Evolutionary conservation across 495 filamentous ascomycete species (phyloP).

Genomic region (Penicillium pancosmium): DNA sequence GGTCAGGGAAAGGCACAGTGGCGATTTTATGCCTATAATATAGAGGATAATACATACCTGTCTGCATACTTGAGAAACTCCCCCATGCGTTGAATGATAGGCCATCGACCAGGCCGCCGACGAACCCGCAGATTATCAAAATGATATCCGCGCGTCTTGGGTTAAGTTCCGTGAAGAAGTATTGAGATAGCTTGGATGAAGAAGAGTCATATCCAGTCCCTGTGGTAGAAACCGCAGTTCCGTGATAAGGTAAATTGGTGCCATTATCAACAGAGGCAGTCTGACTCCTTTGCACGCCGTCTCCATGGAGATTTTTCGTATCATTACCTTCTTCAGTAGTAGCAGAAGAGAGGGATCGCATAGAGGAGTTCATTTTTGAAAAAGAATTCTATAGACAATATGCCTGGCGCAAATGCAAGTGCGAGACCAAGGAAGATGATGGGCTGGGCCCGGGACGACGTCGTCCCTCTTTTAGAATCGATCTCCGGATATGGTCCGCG

Average conservation of each 20-base stretch:
- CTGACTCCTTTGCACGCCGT: background rate
- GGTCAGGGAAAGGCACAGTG: background rate
- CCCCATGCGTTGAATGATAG: slow-evolving; percentile 53
- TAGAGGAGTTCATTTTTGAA: slow-evolving; percentile 1
- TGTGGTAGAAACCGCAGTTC: background rate
- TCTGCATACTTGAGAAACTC: slow-evolving; percentile 62
- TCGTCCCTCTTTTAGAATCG: background rate
- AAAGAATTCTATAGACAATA: background rate
- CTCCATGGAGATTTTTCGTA: background rate
- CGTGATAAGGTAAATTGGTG: background rate
- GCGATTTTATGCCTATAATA: background rate
- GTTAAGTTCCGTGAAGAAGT: slow-evolving; percentile 24
- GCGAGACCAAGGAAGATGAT: background rate
- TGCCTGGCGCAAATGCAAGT: background rate
- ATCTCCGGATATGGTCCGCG: slow-evolving; percentile 3
- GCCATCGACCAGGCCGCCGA: slow-evolving; percentile 42
- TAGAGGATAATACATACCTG: slow-evolving; percentile 35
- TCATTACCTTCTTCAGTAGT: slow-evolving; percentile 7
- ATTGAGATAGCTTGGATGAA: slow-evolving; percentile 4
- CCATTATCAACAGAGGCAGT: background rate
- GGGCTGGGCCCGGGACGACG: background rate
- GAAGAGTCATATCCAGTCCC: background rate
- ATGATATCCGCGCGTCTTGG: slow-evolving; percentile 33
- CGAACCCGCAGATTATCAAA: slow-evolving; percentile 42
- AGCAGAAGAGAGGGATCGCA: slow-evolving; percentile 8